These are phyloP conservation scores for Venturia oleaginea DNA, from an alignment of 2,329 filamentous ascomycete genomes.

Conservation along the genomic window DNA sequence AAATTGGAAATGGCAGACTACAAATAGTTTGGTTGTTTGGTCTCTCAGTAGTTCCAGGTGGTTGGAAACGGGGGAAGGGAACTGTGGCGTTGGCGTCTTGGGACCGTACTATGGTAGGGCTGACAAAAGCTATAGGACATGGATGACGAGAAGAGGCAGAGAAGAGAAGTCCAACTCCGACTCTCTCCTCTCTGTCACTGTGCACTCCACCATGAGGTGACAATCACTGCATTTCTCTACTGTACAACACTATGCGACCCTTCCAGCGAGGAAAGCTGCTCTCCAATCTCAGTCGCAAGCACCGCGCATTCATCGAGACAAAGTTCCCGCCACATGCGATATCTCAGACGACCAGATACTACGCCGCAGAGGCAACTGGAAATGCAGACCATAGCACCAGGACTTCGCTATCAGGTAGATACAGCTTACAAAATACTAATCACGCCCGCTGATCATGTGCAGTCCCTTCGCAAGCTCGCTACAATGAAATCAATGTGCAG, in stretches of 20 bases:
- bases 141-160: not conserved
- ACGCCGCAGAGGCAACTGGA: slow-evolving; percentile 5
- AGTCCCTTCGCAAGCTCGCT: slow-evolving; percentile 52
- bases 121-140: not conserved
- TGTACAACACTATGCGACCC: slow-evolving; percentile 5
- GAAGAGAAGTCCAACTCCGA: not conserved
- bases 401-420: slow-evolving; percentile 6
- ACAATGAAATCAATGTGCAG: slow-evolving; percentile 91
- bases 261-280: slow-evolving; percentile 11
- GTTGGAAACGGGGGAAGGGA: not conserved
- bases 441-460: slow-evolving; percentile 12
- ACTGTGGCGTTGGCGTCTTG: not conserved
- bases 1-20: not conserved
- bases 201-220: not conserved
- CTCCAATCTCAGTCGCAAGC: slow-evolving; percentile 8
- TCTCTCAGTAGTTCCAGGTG: not conserved
- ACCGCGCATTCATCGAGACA: slow-evolving; percentile 7
- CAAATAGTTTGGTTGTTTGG: not conserved
- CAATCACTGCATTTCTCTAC: not conserved
- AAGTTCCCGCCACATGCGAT: not conserved
- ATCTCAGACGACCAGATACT: not conserved
- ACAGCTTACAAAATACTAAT: not conserved
- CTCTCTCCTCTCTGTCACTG: too few relatives aligned
- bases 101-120: not conserved
- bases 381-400: not conserved